These are phyloP conservation scores for Colletotrichum eleusines DNA, from an alignment of 2,329 filamentous ascomycete genomes.

Conservation along the genomic window DNA sequence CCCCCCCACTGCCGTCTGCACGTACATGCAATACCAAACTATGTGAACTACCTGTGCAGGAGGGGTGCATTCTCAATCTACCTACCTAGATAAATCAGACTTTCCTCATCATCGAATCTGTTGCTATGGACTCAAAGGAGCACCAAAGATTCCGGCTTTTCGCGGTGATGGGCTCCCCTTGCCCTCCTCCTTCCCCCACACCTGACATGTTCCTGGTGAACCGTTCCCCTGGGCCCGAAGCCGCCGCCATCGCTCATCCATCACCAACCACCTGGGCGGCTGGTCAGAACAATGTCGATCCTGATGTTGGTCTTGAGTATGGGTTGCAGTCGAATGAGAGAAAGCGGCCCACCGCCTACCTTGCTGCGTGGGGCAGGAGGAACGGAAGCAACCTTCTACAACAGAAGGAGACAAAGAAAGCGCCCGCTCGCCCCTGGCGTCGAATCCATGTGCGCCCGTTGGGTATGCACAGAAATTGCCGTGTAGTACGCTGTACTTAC, in stretches of 20 bases:
- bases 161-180: not conserved
- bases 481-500: no score
- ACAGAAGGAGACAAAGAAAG: not conserved
- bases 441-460: constrained; percentile 14
- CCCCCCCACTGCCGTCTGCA: not conserved
- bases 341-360: not conserved
- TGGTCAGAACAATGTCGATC: no score
- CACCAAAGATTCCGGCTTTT: not conserved
- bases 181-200: not conserved
- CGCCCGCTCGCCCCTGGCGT: not conserved
- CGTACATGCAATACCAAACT: not conserved
- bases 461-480: constrained; percentile 33
- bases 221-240: constrained; percentile 33
- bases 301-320: not conserved
- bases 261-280: no score
- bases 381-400: not conserved
- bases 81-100: no score
- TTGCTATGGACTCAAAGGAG: not conserved
- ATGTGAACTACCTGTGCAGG: no score
- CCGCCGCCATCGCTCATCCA: constrained; percentile 11
- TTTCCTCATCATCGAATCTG: not conserved
- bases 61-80: not conserved
- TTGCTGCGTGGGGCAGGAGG: not conserved
- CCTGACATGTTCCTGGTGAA: constrained; percentile 10
- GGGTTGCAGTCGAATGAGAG: not conserved